Evolutionary conservation across 768 basidiomycete species (phyloP), one percentile per base, ranked within the genome.

Genomic region (Amanita inopinata): DNA sequence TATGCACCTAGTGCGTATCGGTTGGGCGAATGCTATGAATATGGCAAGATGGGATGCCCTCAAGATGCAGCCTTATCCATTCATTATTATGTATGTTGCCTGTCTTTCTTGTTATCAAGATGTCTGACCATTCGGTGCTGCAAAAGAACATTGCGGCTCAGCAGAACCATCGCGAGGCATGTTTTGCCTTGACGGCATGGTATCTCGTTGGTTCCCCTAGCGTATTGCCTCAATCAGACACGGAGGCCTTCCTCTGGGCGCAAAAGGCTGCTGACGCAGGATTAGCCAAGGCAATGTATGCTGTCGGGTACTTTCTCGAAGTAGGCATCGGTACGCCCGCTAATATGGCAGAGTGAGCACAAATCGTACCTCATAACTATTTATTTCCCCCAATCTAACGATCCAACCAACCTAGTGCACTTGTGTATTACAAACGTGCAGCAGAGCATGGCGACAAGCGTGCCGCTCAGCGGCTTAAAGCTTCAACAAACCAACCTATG

Each of bases 121-220:
- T 23, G 17, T 33, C 41, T 25, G 19, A 28, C 36, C 46, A 44
- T 43, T 38, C 47, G 31, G 40, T 50, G 36, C 51, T 39, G 18
- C 34, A n/a, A 24, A 9, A 91, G 89, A 97, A 98, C 55, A 98
- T 98, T 50, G 94, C 94, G 22, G 96, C 96, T 2, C 94, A 97
- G 56, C 93, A 97, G 64, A 82, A 80, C 53, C 96, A 99, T 57
- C 83, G 87, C 3, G 96, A 98, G 55, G 92, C 94, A 0, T 98
- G 94, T 59, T 98, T 98, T 56, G 94, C 96, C 1, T 71, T 99
- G 31, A 98, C 96, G 12, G 93, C 96, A 5, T 99, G 94, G 94
- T 99, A 99, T 57, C 82, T 99, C 49, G 94, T 98, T 46, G 96
- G 96, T 35, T 97, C 93, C 6, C 89, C 93, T 0, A 94, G 96